Conservation (phyloP, 1,284 basidiomycete species). For the Laetiporus sulphureus region DNA sequence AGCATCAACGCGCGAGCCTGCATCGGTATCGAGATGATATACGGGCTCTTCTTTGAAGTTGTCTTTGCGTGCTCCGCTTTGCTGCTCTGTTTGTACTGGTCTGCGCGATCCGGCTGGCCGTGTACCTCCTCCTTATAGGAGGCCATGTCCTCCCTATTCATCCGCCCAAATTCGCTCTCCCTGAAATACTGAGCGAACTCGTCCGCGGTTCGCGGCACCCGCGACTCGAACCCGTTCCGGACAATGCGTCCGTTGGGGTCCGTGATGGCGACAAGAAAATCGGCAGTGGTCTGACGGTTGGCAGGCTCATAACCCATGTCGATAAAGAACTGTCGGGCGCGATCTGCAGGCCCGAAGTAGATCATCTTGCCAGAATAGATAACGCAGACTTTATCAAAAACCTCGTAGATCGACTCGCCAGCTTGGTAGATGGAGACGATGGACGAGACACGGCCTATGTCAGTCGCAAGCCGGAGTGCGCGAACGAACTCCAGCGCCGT, state of each 20-base stretch:
- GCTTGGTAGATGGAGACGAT: slow-evolving; percentile 62
- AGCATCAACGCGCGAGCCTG: slow-evolving; percentile 63
- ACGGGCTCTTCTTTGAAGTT: slow-evolving; percentile 24
- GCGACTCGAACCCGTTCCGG: slow-evolving; percentile 33
- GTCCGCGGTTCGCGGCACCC: slow-evolving; percentile 40
- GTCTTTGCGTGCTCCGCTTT: slow-evolving; percentile 41
- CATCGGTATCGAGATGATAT: slow-evolving; percentile 32
- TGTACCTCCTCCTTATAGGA: slow-evolving; percentile 33
- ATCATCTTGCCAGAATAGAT: slow-evolving; percentile 59
- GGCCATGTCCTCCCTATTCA: slow-evolving; percentile 40
- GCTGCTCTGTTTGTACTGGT: slow-evolving; percentile 42
- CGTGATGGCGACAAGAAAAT: slow-evolving; percentile 53
- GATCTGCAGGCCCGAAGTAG: slow-evolving; percentile 49
- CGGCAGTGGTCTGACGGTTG: slow-evolving; percentile 50
- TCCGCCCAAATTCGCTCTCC: slow-evolving; percentile 29
- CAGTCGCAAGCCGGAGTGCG: slow-evolving; percentile 48
- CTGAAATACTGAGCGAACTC: slow-evolving; percentile 46
- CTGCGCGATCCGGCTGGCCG: slow-evolving; percentile 20
- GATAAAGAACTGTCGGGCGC: slow-evolving; percentile 54
- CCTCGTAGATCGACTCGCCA: slow-evolving; percentile 38
- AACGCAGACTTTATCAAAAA: slow-evolving; percentile 61
- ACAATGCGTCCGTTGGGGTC: slow-evolving; percentile 41
- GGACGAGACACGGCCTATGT: slow-evolving; percentile 42
- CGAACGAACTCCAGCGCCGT: slow-evolving; percentile 56
- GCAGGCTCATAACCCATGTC: slow-evolving; percentile 54